Evolutionary conservation across 108 stramenopile species (phyloP), one percentile per base, ranked within the genome.

Genomic region (Stephanodiscus triporus): DNA sequence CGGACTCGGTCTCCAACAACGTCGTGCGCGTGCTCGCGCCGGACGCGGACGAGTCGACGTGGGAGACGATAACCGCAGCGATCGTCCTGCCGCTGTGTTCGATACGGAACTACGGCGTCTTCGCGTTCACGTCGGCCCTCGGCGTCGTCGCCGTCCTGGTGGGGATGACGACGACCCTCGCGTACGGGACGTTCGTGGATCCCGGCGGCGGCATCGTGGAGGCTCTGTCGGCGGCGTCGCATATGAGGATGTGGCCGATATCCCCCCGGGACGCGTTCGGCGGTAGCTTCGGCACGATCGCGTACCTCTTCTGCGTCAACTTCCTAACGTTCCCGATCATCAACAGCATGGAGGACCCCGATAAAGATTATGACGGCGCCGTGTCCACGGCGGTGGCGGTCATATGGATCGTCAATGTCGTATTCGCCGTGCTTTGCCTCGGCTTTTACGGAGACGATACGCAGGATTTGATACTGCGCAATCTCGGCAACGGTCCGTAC

Each of bases 51-150:
- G 77, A 51, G 62, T 61, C 7, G 11, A 65, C 72, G 20, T 85
- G 80, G 84, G 77, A 78, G 56, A 9, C 72, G 4, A n/a, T 45
- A 14, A 59, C 81, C 0, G 73, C 84, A 4, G 42, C 22, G 17
- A 49, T 65, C 9, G 76, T 85, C 11, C 60, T 78, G 14, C 84
- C 84, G 10, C 36, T 85, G 16, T 82, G 76, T 0, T 51, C 78
- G 47, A 45, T 85, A 16, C 27, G 84, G 50, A 73, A 82, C 69
- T 85, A 85, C 45, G 68, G 79, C 6, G 57, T 79, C 1, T 85
- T 85, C 55, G 84, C 81, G 10, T 85, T 85, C 38, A 85, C 84
- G 9, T 75, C 77, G 9, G 79, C 84, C 7, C 37, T 85, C 47
- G 84, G 84, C 16, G 81, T 84, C 5, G 48, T 50, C 20, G 79